Evolutionary conservation across 768 basidiomycete species (phyloP), one percentile per base, ranked within the genome.

Genomic region (Lentinus tigrinus): DNA sequence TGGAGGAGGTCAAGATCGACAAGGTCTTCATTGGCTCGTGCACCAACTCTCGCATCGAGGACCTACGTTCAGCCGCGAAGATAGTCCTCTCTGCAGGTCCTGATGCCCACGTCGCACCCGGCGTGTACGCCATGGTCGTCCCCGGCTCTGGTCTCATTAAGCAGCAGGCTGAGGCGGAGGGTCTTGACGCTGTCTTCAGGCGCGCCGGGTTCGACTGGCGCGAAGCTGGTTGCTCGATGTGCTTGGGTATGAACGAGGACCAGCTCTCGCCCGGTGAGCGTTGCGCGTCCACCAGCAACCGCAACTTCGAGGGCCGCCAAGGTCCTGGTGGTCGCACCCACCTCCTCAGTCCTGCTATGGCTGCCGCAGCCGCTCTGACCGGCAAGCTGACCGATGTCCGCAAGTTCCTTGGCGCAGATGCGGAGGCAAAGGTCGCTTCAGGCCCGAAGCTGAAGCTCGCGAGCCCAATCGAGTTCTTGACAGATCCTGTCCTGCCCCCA

Each of bases 381-480:
- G 85, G 85, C 21, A 74, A 75, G 65, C 74, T 87, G 61, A 79
- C 81, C 43, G 85, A 87, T 67, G 83, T 84, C 23, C 75, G 85
- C 63, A 81, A 83, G 67, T 70, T 79, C 66, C 69, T 82, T 53
- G 73, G 77, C 43, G 70, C 67, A 24, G 66, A 67, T 10, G 63
- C 61, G 3, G 65, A 68, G 53, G 75, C 73, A 53, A 61, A 67
- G 51, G 39, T 57, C 40, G 56, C 62, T n/a, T 47, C 70, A 2
- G 62, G 64, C 8, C 65, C 81, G 36, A 81, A 83, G 49, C 73
- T 94, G 64, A 96, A 94, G 76, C 77, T 85, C 47, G 77, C 83
- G 24, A 89, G 78, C 59, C 85, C 82, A 26, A 80, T 81, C 65
- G 88, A 95, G 57, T 94, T 93, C 75, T 77, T 95, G 71, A 85